A percentile compares a stretch with the other conserved stretches of the same genome.
Evolutionary conservation across 2,329 filamentous ascomycete genomes (phyloP).

Genomic region (Torrubiella hemipterigena): DNA sequence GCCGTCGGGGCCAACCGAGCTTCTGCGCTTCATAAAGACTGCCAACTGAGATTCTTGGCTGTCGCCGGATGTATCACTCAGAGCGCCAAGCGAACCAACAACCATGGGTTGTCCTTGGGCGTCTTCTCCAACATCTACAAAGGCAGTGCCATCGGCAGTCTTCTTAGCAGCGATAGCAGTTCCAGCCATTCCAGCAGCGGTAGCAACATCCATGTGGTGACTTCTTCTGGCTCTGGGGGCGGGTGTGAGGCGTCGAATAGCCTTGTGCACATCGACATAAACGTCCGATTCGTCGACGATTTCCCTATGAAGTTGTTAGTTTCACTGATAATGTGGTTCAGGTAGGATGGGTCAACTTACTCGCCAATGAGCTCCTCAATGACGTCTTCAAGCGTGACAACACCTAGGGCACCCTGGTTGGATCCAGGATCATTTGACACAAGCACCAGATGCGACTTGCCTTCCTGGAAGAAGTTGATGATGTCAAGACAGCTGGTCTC

Average conservation of each 20-base stretch:
- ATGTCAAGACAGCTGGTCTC: conserved; percentile 97
- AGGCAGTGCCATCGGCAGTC: conserved; percentile 15
- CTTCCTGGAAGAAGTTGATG: conserved; percentile 99
- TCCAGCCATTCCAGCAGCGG: conserved; percentile 16
- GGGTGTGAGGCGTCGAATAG: conserved; percentile 77
- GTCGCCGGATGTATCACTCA: conserved; percentile 23
- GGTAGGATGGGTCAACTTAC: conserved; percentile 37
- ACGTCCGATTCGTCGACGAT: conserved; percentile 99
- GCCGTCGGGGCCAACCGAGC: conserved; percentile 42
- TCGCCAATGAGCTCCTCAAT: conserved; percentile 98
- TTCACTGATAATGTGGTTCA: background rate
- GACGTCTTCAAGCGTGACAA: conserved; percentile 93
- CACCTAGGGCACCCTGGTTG: conserved; percentile 78
- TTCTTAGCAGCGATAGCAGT: conserved; percentile 19
- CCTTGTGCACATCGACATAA: conserved; percentile 96
- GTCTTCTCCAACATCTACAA: conserved; percentile 29
- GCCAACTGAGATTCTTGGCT: conserved; percentile 38
- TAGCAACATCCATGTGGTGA: conserved; percentile 20
- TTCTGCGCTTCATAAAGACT: conserved; percentile 48
- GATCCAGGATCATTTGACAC: conserved; percentile 88
- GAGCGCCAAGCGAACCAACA: conserved; percentile 22
- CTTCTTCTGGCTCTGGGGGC: conserved; percentile 62
- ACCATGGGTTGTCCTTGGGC: conserved; percentile 18
- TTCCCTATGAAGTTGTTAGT: conserved; percentile 49
- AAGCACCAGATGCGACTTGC: conserved; percentile 96